A percentile compares a stretch with the other conserved stretches of the same genome.
These are phyloP conservation scores for Neonectria magnoliae DNA, from an alignment of 2,329 filamentous ascomycete species.

Conservation along the genomic window DNA sequence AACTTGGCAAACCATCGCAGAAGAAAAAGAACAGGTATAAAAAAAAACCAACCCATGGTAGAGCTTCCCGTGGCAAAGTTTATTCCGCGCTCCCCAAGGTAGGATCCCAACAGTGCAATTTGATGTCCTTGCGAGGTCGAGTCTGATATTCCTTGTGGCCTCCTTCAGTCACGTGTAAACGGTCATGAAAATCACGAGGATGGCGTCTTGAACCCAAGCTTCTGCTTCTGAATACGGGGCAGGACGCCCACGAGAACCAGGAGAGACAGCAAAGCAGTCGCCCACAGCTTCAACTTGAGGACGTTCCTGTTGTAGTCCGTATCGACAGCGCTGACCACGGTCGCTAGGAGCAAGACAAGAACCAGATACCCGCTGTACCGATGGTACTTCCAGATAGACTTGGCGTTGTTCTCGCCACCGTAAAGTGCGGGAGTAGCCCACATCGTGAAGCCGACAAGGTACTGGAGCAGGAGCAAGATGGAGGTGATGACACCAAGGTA, in stretches of 20 bases:
- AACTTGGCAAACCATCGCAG: neutral
- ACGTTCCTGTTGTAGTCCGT: constrained; percentile 78
- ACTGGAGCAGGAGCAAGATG: constrained; percentile 76
- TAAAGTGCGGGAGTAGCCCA: constrained; percentile 80
- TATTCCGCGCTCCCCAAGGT: neutral
- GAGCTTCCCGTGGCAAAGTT: neutral
- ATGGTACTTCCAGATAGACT: constrained; percentile 91
- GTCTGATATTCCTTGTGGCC: neutral
- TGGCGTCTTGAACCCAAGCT: constrained; percentile 67
- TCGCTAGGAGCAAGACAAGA: constrained; percentile 75
- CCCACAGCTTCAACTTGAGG: constrained; percentile 80
- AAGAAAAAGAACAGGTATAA: neutral
- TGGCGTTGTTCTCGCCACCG: constrained; percentile 81
- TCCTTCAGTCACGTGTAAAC: neutral
- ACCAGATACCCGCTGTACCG: constrained; percentile 79
- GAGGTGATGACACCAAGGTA: constrained; percentile 84
- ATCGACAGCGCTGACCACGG: constrained; percentile 77
- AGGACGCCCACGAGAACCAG: constrained; percentile 77
- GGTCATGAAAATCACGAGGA: constrained; percentile 14
- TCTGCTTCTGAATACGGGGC: constrained; percentile 82
- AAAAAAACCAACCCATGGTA: neutral
- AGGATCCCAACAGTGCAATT: neutral
- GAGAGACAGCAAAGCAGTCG: constrained; percentile 71
- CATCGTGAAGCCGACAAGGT: constrained; percentile 82
- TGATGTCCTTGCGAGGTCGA: neutral